Evolutionary conservation across 495 filamentous ascomycete genomes (phyloP).

Genomic region (Platismatia glauca): DNA sequence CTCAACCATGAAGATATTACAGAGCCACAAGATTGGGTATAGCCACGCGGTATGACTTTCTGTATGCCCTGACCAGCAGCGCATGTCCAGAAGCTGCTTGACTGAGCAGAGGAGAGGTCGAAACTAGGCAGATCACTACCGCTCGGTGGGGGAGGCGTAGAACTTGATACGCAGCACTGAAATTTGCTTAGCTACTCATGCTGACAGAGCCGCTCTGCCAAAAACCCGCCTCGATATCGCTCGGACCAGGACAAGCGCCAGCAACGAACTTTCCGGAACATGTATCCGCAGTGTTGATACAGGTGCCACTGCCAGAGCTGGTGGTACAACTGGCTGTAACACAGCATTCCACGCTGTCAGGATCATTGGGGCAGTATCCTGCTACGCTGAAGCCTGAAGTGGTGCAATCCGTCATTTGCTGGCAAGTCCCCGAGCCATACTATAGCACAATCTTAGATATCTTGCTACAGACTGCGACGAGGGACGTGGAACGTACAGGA

Average conservation of each 20-base stretch:
- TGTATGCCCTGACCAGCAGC: slow-evolving; percentile 10
- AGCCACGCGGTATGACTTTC: slow-evolving; percentile 13
- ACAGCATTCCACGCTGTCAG: slow-evolving; percentile 7
- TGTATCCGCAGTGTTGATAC: slow-evolving; percentile 5
- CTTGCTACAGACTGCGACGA: not conserved
- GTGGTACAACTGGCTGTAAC: slow-evolving; percentile 3
- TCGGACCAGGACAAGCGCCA: slow-evolving; percentile 7
- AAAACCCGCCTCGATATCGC: not conserved
- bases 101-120: slow-evolving; percentile 7
- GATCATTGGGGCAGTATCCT: slow-evolving; percentile 7
- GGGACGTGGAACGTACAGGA: not conserved
- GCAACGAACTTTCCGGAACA: slow-evolving; percentile 5
- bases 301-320: not conserved
- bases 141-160: not conserved
- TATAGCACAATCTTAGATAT: not conserved
- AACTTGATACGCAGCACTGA: not conserved
- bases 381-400: slow-evolving; percentile 4
- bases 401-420: slow-evolving; percentile 6
- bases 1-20: not conserved
- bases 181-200: not conserved
- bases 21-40: slow-evolving; percentile 8
- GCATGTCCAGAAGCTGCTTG: slow-evolving; percentile 14
- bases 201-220: not conserved
- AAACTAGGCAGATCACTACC: slow-evolving; percentile 6
- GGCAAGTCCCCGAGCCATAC: slow-evolving; percentile 9